Evolutionary conservation across 305 asterid genomes (phyloP), one percentile per base, ranked within the genome.

Genomic region (Solanum hybrid): DNA sequence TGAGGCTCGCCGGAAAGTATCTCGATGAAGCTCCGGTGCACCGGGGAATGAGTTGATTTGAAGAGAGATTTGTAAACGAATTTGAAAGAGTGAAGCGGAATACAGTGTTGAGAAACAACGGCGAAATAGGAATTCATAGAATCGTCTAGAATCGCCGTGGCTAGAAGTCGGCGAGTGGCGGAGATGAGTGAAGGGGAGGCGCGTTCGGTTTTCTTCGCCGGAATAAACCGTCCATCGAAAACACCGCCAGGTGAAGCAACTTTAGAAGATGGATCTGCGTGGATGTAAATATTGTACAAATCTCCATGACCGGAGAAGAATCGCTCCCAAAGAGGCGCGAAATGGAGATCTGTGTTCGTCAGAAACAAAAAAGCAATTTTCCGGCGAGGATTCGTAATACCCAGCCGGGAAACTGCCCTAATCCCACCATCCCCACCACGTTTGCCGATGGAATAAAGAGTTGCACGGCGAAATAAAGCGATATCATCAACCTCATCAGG

Each of bases 151-250:
- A 97, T 92, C 73, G 99, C 98, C 40, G 96, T 92, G 78, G 98
- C 98, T 34, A 97, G 91, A 81, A 96, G 97, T 79, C 98, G 96
- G 82, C 98, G 96, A 2, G 94, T 94, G 89, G 98, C 99, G 86
- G 98, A 93, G 92, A 95, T 92, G 71, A 96, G 96, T 10, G 98
- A 95, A 3, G 99, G 96, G 4, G 97, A 93, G 13, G 96, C 90
- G 22, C 95, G 91, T 85, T 92, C 86, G 0, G 95, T 93, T 37
- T 40, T 86, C 73, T 90, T 92, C 0, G 92, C 87, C 9, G 93
- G 24, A 11, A 93, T 90, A 71, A 91, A 92, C 19, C 92, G 91
- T 8, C 90, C 90, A 76, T 73, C 15, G 24, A 92, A 93, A 12
- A 91, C 93, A 1, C 94, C 93, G 2, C 93, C 92, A 1, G 93